Evolutionary conservation across 306 rosid genomes (phyloP), one percentile per base, ranked within the genome.

Genomic region (Rubus idaeus): DNA sequence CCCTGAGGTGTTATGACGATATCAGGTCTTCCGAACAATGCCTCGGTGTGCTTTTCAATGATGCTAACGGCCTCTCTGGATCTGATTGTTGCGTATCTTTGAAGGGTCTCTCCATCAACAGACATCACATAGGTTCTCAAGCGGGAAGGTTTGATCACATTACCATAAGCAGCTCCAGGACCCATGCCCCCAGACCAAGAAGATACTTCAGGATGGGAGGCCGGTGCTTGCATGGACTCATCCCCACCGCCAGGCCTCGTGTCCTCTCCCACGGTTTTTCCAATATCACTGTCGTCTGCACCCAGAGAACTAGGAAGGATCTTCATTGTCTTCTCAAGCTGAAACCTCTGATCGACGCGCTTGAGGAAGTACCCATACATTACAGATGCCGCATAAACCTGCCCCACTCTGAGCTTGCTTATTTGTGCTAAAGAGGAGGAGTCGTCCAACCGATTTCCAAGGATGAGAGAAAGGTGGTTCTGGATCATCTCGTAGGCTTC

Each of bases 331-430:
- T 94, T 94, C 91, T 94, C 98, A 52, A 94, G 90, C 86, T 91
- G 98, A 84, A 94, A 94, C 83, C 98, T 78, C 84, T 90, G 96
- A 79, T 91, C 96, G 77, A 94, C 93, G 70, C 97, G 91, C 84
- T 85, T 94, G 65, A 94, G 97, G 79, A 94, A 90, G 87, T 91
- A 94, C 26, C 97, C 98, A 62, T 94, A 94, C 97, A 94, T 89
- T 70, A 91, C 86, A 26, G 97, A 94, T 6, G 98, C 98, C 0
- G 98, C 98, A 83, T 94, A 94, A 82, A 91, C 98, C 83, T 94
- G 97, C 50, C 98, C 97, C 16, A 85, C 93, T 79, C 92, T 87
- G 57, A 94, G 88, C 80, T 90, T 90, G 87, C 97, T 90, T 69
- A 90, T 90, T 80, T 90, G 91, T 41, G 96, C 96, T 20, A 91